Evolutionary conservation across 306 rosid species (phyloP).

Genomic region (Casuarina equisetifolia): DNA sequence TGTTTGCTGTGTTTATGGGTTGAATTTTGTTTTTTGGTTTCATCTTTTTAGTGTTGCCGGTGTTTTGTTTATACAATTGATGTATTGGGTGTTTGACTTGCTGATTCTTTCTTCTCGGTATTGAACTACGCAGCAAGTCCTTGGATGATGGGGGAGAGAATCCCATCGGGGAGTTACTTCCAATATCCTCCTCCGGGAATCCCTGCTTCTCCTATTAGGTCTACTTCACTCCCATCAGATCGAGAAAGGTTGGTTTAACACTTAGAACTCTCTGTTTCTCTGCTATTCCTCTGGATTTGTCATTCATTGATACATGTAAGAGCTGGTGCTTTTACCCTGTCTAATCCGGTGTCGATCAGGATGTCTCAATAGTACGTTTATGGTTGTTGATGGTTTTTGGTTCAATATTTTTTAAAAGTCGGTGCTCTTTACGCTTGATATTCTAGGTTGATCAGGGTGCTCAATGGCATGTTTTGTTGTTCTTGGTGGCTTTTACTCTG

Average conservation of each 20-base stretch:
- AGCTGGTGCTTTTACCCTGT: background rate
- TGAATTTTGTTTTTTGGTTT: background rate
- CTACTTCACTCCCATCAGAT: slow-evolving; percentile 60
- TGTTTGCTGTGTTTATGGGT: background rate
- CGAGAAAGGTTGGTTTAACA: slow-evolving; percentile 63
- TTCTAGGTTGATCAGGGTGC: no score
- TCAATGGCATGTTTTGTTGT: no score
- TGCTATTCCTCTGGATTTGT: background rate
- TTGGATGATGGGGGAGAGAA: slow-evolving; percentile 80
- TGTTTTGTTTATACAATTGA: background rate
- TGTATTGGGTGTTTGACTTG: background rate
- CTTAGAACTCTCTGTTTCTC: background rate
- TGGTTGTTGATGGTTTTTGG: background rate
- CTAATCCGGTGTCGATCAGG: background rate
- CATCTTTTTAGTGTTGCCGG: background rate
- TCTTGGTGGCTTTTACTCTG: no score
- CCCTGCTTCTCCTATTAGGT: slow-evolving; percentile 74
- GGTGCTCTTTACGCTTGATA: no score
- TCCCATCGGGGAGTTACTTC: slow-evolving; percentile 78
- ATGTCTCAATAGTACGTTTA: background rate
- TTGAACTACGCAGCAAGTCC: slow-evolving; percentile 13
- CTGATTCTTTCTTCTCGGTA: slow-evolving; percentile 18
- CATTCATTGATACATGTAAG: background rate
- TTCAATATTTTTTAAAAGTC: no score
- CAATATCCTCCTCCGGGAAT: slow-evolving; percentile 83